Conservation (phyloP, 176 grass and related monocot species). For the Leersia perrieri region DNA sequence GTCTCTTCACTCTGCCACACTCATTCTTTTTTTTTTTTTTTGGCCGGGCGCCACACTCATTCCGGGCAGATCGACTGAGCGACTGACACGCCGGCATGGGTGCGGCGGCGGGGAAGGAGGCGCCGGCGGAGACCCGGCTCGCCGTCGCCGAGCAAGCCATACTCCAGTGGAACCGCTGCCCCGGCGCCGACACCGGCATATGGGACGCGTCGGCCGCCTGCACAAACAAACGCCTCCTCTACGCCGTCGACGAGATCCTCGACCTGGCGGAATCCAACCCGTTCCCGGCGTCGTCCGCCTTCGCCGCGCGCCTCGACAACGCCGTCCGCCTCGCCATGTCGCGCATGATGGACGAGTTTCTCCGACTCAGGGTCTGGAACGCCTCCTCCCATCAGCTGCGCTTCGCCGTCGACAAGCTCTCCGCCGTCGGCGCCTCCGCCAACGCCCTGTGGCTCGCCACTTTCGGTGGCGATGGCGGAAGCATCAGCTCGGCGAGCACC, state of each 20-base stretch:
- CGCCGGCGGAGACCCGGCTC: conserved; percentile 3
- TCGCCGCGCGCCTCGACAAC: background rate
- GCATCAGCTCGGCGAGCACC: conserved; percentile 5
- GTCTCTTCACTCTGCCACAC: background rate
- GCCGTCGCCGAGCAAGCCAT: background rate
- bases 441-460: background rate
- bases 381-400: background rate
- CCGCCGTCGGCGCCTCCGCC: background rate
- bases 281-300: background rate
- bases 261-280: background rate
- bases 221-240: conserved; percentile 27
- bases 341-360: conserved; percentile 29
- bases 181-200: conserved; percentile 6
- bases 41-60: no score
- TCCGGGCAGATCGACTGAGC: no score
- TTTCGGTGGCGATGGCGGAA: background rate
- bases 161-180: conserved; percentile 18
- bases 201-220: conserved; percentile 22
- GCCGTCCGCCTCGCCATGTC: background rate
- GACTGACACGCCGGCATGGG: background rate
- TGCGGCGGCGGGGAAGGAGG: background rate
- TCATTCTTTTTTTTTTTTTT: no score
- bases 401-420: conserved; percentile 12
- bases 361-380: conserved; percentile 36
- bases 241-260: conserved; percentile 29